Conservation (phyloP, 2,329 filamentous ascomycete species). For the Arthrobotrys entomopaga region DNA sequence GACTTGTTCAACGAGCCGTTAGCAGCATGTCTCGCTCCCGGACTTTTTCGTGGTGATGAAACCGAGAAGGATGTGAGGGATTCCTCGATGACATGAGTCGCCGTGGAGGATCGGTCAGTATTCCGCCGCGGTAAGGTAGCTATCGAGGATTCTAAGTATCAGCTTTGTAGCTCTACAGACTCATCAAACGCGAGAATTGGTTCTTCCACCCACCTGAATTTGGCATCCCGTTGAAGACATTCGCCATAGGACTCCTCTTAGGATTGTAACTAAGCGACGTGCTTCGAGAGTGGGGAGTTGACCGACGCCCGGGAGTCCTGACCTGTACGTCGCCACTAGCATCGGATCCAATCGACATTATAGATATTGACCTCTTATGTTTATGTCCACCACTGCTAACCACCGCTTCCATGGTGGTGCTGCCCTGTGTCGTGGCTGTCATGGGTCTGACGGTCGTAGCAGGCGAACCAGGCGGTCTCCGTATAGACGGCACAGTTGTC, state of each 20-base stretch:
- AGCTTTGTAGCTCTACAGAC: background rate
- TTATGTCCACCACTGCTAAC: constrained; percentile 64
- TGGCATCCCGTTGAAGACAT: constrained; percentile 30
- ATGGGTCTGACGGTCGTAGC: constrained; percentile 55
- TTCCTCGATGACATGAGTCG: constrained; percentile 50
- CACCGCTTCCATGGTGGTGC: constrained; percentile 31
- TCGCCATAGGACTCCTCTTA: constrained; percentile 45
- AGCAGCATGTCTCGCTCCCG: constrained; percentile 31
- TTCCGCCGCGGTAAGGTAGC: constrained; percentile 37
- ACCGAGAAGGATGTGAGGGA: constrained; percentile 53
- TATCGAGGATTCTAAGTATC: constrained; percentile 8
- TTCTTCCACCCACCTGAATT: constrained; percentile 34
- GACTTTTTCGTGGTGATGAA: constrained; percentile 42
- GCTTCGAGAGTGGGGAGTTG: constrained; percentile 51
- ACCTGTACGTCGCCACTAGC: constrained; percentile 41
- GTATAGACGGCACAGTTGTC: constrained; percentile 60
- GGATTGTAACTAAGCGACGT: constrained; percentile 49
- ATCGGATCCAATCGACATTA: constrained; percentile 77
- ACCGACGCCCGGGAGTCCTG: constrained; percentile 43
- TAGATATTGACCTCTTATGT: constrained; percentile 81
- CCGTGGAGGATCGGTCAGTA: constrained; percentile 21
- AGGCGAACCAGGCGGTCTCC: constrained; percentile 39
- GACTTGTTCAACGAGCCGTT: constrained; percentile 58
- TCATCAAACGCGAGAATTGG: background rate
- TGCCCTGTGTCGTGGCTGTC: constrained; percentile 47